Conservation (phyloP, 2,329 filamentous ascomycete genomes). For the Fusarium sp. region DNA sequence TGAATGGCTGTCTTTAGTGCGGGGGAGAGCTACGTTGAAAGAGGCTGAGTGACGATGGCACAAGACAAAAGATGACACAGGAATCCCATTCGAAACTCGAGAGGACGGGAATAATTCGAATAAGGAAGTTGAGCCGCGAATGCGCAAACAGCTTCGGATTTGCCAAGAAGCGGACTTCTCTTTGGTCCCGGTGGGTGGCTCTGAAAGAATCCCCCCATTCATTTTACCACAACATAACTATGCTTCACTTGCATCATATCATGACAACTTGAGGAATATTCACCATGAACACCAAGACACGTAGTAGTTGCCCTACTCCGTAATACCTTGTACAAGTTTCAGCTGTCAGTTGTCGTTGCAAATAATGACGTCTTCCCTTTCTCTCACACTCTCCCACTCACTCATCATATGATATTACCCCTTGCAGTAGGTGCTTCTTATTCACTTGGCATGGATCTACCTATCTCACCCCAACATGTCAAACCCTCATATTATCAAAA, state of each 20-base stretch:
- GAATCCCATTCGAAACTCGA: background rate
- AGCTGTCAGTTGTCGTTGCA: background rate
- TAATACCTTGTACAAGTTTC: background rate
- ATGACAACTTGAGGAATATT: background rate
- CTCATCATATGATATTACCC: background rate
- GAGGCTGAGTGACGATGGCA: conserved; percentile 5
- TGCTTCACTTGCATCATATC: background rate
- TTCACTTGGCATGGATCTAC: background rate
- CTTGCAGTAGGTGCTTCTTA: conserved; percentile 8
- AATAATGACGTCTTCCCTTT: background rate
- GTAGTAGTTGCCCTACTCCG: background rate
- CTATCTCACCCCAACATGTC: background rate
- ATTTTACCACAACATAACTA: background rate
- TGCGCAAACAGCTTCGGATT: background rate
- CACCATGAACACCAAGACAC: background rate
- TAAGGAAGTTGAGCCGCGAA: conserved; percentile 22
- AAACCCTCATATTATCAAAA: background rate
- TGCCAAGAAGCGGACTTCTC: conserved; percentile 20
- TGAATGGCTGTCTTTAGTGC: background rate
- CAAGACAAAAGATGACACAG: background rate
- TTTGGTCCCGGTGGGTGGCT: background rate
- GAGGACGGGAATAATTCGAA: conserved; percentile 13
- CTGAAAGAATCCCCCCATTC: background rate
- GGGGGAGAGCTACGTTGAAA: background rate
- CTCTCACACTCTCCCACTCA: background rate